These are phyloP conservation scores for Breynia disticha DNA, from an alignment of 441 rosid genomes.

Conservation along the genomic window DNA sequence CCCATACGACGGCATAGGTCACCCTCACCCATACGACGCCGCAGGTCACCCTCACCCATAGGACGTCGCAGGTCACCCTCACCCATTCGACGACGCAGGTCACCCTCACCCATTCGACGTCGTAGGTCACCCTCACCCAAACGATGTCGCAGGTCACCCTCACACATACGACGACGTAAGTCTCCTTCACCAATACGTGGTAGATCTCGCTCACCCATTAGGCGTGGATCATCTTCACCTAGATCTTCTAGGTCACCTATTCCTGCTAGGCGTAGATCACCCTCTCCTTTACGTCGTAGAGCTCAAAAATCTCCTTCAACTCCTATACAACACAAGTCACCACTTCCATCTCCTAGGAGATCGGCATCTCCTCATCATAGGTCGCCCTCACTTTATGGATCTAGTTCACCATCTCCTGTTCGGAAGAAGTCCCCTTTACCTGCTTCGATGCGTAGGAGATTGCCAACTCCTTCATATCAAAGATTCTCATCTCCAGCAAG, in stretches of 20 bases:
- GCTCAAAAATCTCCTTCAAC: conserved; percentile 13
- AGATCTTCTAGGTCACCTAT: too few species aligned
- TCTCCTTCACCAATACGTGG: conserved; percentile 14
- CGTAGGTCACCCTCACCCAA: conserved; percentile 18
- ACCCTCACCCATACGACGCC: conserved; percentile 17
- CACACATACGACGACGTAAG: too few species aligned
- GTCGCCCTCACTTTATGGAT: conserved; percentile 33
- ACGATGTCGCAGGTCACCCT: too few species aligned
- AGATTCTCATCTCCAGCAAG: neutral
- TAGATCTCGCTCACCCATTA: too few species aligned
- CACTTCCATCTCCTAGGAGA: conserved; percentile 28
- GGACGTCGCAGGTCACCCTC: conserved; percentile 24
- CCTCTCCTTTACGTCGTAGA: conserved; percentile 8
- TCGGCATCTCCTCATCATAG: conserved; percentile 28
- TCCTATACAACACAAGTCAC: conserved; percentile 24
- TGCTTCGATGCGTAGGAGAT: neutral
- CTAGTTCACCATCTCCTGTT: conserved; percentile 35
- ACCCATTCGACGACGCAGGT: conserved; percentile 20
- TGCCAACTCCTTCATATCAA: neutral
- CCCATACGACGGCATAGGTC: conserved; percentile 12
- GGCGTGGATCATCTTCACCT: too few species aligned
- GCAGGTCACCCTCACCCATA: conserved; percentile 18
- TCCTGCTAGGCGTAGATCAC: neutral
- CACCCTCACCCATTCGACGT: conserved; percentile 12
- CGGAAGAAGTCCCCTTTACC: conserved; percentile 24